Base-by-base conservation (phyloP, 768 basidiomycete genomes). In the Macrolepiota dolichaula region DNA sequence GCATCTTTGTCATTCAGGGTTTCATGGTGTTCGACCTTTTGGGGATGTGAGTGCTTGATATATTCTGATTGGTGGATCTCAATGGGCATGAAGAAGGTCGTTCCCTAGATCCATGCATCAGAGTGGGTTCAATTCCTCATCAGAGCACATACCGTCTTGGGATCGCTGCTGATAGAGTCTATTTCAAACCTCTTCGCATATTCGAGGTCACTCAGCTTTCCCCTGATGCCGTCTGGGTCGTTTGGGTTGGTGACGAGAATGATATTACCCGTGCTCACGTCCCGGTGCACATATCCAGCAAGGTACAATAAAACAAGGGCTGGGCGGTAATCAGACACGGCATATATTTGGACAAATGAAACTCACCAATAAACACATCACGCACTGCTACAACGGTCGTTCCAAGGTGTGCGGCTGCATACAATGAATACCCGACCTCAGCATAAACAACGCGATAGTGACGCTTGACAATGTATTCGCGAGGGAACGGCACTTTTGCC, bases 201-300 rank as follows among this genome's bases (percentile, higher is more conserved):
- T 19, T 62, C 61, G 13, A 62, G 44, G n/a, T 62, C 61, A 24
- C 42, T 32, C 15, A 62, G 29, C 22, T 62, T 62, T 15, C 46
- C 53, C 12, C 37, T 6, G 4, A 11, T 12, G 3, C 32, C 15
- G 12, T 47, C 19, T 17, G n/a, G n/a, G n/a, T n/a, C n/a, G n/a
- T n/a, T n/a, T n/a, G n/a, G n/a, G n/a, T n/a, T n/a, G n/a, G n/a
- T 37, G 12, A 27, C 55, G 1, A 47, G 7, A 10, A 62, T 36
- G 22, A 62, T 50, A 13, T 56, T 56, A 3, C 46, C 54, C 6
- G 32, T 6, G 13, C 55, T 62, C 11, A 62, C 25, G n/a, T 56
- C 61, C 7, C 61, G 40, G 36, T 62, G 54, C 9, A 51, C 54
- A 54, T 46, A 62, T 12, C 49, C 37, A 15, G 54, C 61, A 29